Evolutionary conservation across 2,329 filamentous ascomycete genomes (phyloP), one percentile per base, ranked within the genome.

Genomic region (Arthrobotrys sphaeroides): DNA sequence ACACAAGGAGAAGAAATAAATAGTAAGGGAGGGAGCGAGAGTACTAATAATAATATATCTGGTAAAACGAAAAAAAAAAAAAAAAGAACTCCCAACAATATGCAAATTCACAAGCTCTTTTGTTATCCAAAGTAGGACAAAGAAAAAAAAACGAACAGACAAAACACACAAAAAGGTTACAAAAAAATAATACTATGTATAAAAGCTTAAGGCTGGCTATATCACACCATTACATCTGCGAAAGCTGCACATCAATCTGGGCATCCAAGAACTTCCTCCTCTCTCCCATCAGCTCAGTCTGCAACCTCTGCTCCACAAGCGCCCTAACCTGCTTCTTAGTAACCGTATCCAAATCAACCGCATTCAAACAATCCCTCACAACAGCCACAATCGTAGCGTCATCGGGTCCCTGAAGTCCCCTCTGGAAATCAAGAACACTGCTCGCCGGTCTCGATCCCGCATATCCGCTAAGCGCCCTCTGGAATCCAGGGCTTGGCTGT

Each of bases 241-340:
- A 93, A 81, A 99, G 85, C 85, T 98, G 94, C 67, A 88, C 88
- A 84, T 99, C 95, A 83, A 99, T 98, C 84, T 94, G 91, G 79
- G 90, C 87, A 84, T 97, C 94, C 85, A 98, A 89, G 84, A 96
- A 98, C 13, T 90, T 89, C 82, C 91, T 89, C 82, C 93, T 90
- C 83, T 97, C 94, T 20, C 93, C 94, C 0, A 88, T 86, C 70
- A 98, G 86, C 82, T 97, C 93, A 3, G 91, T 94, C 84, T 97
- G 94, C 77, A 99, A 84, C 80, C 94, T 88, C 85, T 97, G 93
- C 84, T 99, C 95, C 10, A 97, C 93, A 47, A 98, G 87, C 2
- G 92, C 94, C 59, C 92, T 88, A 68, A 95, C 90, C 84, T 98
- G 94, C 85, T 99, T 99, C 89, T 98, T 99, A 5, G 95, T 99